Evolutionary conservation across 2,329 filamentous ascomycete species (phyloP).

Genomic region (Sarocladiaceae sp.): DNA sequence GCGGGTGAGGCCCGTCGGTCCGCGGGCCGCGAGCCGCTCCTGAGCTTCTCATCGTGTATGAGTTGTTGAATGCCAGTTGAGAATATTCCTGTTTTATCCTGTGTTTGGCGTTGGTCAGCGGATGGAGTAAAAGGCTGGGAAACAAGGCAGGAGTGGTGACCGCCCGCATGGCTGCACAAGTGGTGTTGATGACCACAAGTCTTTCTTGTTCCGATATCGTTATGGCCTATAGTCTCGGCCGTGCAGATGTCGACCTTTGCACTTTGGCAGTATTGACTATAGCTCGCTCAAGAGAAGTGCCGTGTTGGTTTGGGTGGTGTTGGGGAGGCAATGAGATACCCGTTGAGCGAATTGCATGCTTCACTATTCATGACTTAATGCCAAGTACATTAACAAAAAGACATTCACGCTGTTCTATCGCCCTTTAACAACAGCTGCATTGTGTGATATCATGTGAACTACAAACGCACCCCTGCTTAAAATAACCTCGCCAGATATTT

Average conservation of each 20-base stretch:
- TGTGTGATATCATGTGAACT: too few species aligned
- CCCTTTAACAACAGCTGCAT: too few species aligned
- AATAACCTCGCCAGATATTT: background rate
- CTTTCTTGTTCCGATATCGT: background rate
- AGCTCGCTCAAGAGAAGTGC: too few species aligned
- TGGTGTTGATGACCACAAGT: slow-evolving; percentile 1
- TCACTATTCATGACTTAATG: background rate
- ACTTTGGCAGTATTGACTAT: background rate
- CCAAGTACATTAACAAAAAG: too few species aligned
- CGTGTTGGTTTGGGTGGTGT: background rate
- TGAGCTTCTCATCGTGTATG: too few species aligned
- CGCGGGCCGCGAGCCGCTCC: too few species aligned
- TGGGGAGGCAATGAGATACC: background rate
- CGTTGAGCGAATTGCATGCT: background rate
- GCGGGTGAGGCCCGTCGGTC: too few species aligned
- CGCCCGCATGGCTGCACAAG: background rate
- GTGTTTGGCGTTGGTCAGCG: background rate
- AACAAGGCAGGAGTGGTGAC: background rate
- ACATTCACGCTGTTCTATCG: too few species aligned
- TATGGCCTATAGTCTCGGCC: background rate
- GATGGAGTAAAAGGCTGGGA: background rate
- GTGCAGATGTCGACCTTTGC: background rate
- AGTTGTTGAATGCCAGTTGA: too few species aligned
- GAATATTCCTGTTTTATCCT: background rate
- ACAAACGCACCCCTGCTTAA: too few species aligned